Evolutionary conservation across 2,329 filamentous ascomycete species (phyloP).

Genomic region (Calonectria leucothoes): DNA sequence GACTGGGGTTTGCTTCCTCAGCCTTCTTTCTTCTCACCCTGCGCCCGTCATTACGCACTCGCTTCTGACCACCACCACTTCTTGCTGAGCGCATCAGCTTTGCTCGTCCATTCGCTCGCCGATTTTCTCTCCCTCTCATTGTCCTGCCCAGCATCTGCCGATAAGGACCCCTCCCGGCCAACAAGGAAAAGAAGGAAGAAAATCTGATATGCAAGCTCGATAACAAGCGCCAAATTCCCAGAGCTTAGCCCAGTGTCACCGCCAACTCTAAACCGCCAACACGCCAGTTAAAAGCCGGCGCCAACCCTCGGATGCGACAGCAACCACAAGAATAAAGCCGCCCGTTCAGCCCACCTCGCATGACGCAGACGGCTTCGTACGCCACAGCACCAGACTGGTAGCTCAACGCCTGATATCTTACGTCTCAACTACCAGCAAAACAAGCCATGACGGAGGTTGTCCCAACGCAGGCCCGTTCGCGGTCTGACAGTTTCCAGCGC

Average conservation of each 20-base stretch:
- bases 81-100: neutral
- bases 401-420: slow-evolving; percentile 23
- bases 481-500: slow-evolving; percentile 63
- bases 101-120: neutral
- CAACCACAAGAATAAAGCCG: neutral
- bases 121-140: neutral
- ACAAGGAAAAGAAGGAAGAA: slow-evolving; percentile 6
- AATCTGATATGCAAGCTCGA: neutral
- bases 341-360: neutral
- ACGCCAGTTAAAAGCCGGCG: neutral
- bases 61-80: slow-evolving; percentile 5
- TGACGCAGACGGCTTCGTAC: neutral
- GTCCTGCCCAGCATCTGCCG: neutral
- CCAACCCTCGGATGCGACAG: neutral
- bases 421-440: slow-evolving; percentile 7
- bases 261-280: neutral
- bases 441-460: slow-evolving; percentile 30
- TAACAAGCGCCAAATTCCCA: neutral
- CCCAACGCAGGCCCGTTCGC: slow-evolving; percentile 33
- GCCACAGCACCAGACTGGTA: slow-evolving; percentile 19
- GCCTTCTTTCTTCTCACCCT: slow-evolving; percentile 5
- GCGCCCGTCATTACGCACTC: neutral
- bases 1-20: neutral
- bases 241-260: neutral
- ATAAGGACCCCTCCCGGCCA: neutral